Base-by-base conservation (phyloP, 257 asterid genomes). In the Henckelia pumila region DNA sequence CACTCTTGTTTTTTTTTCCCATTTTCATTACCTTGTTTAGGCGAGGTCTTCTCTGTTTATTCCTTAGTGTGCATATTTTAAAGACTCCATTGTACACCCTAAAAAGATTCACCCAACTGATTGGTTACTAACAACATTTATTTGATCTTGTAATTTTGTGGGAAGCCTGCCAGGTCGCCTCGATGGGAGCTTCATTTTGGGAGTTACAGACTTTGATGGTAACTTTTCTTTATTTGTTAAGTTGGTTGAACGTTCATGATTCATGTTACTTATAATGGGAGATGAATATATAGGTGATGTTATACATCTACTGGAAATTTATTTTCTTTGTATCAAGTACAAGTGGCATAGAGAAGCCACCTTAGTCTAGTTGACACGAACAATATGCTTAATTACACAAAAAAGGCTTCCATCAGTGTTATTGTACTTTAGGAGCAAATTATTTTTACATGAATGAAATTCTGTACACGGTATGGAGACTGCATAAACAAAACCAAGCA, bases 291-390 rank as follows among this genome's bases (percentile, higher is more conserved):
- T 49, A 49, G 49, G 29, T 30, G 28, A 59, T 33, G 3, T 22
- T 62, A 67, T 74, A 26, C 40, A 16, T 5, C 25, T 22, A 61
- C 62, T 21, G 9, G 70, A 33, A 29, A 57, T 17, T 57, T 20
- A 23, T 59, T 16, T 37, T 17, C 37, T 65, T 29, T 52, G 56
- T 61, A 67, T 13, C 56, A 52, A 56, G 52, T 40, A 16, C 52
- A 0, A 3, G n/a, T 40, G 50, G 50, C 50, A 2, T 4, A 13
- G 50, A 40, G 50, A 40, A 40, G 50, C 50, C 17, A 40, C 50
- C 50, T 40, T 11, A 40, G 52, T 40, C 52, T 40, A 37, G 52
- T 40, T 40, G 52, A 40, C 19, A 14, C 14, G 52, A 14, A 17
- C 6, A 40, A 40, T 9, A 40, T 40, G 52, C 52, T 14, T 9